These are phyloP conservation scores for Gossypium raimondii DNA, from an alignment of 345 rosid genomes.

Conservation along the genomic window DNA sequence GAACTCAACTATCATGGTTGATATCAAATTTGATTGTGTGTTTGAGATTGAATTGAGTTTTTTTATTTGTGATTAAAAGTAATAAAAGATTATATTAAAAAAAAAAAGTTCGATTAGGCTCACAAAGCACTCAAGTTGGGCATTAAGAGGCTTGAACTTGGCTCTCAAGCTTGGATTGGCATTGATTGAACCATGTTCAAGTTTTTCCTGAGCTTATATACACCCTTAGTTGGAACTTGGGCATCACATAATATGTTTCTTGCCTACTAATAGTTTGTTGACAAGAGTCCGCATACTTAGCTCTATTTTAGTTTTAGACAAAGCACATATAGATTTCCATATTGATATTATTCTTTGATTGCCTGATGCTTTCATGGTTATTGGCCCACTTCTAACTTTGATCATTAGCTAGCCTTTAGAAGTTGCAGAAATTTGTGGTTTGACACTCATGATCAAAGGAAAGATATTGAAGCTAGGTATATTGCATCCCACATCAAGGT, in stretches of 20 bases:
- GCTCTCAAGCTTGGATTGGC: neutral
- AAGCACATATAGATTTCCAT: too few species aligned
- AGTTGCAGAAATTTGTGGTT: too few species aligned
- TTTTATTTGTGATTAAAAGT: neutral
- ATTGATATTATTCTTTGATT: too few species aligned
- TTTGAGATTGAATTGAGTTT: neutral
- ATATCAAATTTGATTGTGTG: neutral
- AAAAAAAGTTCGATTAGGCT: neutral
- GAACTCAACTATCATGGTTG: neutral
- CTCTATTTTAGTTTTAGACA: too few species aligned
- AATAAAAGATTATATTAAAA: neutral
- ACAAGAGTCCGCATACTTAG: too few species aligned
- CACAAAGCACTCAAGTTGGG: neutral
- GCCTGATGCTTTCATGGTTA: too few species aligned
- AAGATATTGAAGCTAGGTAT: too few species aligned
- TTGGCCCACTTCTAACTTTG: too few species aligned
- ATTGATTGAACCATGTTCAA: neutral
- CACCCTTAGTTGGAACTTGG: neutral
- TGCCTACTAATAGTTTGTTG: too few species aligned
- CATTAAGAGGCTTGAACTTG: neutral
- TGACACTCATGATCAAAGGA: too few species aligned
- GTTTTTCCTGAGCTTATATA: neutral
- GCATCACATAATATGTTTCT: neutral
- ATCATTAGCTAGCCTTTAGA: too few species aligned
- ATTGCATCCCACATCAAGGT: too few species aligned